Base-by-base conservation (phyloP, 176 grass and related monocot species). In the Leersia perrieri region DNA sequence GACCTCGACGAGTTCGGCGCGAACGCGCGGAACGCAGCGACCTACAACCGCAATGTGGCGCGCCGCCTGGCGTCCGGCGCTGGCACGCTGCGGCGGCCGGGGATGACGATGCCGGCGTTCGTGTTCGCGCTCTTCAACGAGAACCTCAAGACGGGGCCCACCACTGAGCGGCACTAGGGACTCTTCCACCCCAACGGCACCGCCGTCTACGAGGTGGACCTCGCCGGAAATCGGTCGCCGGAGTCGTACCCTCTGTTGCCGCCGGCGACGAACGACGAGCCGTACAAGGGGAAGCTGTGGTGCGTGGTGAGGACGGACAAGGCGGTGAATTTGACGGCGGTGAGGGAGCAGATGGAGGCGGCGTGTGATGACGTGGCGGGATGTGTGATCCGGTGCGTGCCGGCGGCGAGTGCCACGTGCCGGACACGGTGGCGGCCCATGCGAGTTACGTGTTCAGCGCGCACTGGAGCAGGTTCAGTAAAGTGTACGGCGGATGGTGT, bases 21-120 rank as follows among this genome's bases (percentile, higher is more conserved):
- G 2, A 95, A 85, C 60, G 74, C 90, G 63, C 57, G 69, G 42
- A 92, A 95, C 71, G 89, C 87, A 3, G 89, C 87, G 35, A 87
- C 72, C 20, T 95, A 95, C 87, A 95, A 95, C 84, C 78, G 87
- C 41, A 95, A 95, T 61, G 74, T 95, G 72, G 93, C 85, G 20
- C 63, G 65, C 26, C 68, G 63, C 51, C 76, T 95, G 40, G 77
- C 87, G 3, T 70, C 68, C 7, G 63, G 68, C 9, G 79, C 65
- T 42, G 92, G 89, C 12, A 91, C 86, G 55, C 92, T 87, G 70
- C 76, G 82, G 10, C 57, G 80, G 32, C 92, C 89, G 1, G 81
- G 84, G 22, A 75, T 34, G 34, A 34, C 47, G 53, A 71, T 88
- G 84, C 81, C 87, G 66, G 80, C 84, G 47, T 88, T 92, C 67